A percentile compares a stretch with the other conserved stretches of the same genome.
Evolutionary conservation across 73 alveolate genomes (phyloP).

Genomic region (Loxodes magnus): DNA sequence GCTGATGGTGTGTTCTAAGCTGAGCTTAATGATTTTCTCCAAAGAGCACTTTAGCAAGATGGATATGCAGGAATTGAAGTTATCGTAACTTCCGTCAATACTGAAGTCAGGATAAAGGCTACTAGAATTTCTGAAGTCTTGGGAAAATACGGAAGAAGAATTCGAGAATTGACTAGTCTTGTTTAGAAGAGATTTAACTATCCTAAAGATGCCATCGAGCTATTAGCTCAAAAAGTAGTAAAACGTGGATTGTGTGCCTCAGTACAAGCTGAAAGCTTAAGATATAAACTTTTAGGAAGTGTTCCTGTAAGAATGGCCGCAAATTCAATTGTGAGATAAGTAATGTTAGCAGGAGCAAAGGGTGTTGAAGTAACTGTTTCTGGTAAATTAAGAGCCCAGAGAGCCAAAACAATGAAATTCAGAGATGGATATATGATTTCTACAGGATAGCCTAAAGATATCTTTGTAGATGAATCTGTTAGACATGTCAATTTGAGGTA

Average conservation of each 20-base stretch:
- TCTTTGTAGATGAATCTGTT: conserved; percentile 83
- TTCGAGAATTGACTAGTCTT: conserved; percentile 87
- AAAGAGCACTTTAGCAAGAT: conserved; percentile 79
- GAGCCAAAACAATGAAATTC: conserved; percentile 96
- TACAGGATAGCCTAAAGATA: conserved; percentile 93
- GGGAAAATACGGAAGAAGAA: conserved; percentile 78
- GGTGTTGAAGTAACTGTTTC: conserved; percentile 85
- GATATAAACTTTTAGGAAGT: conserved; percentile 86
- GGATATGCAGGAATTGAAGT: conserved; percentile 97
- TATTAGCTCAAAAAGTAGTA: conserved; percentile 74
- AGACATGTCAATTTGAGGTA: conserved; percentile 92
- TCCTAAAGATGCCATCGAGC: conserved; percentile 83
- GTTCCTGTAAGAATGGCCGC: conserved; percentile 96
- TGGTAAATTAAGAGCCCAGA: conserved; percentile 94
- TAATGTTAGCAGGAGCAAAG: conserved; percentile 54
- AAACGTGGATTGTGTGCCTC: conserved; percentile 91
- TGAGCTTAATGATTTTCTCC: conserved; percentile 90
- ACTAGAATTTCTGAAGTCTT: conserved; percentile 78
- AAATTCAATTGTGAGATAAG: conserved; percentile 74
- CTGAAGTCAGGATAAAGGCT: conserved; percentile 91
- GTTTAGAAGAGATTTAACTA: conserved; percentile 91
- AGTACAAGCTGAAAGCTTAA: conserved; percentile 92
- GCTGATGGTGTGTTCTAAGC: conserved; percentile 93
- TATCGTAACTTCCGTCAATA: conserved; percentile 80
- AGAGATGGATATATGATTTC: conserved; percentile 91